Conservation (phyloP, 768 basidiomycete genomes). For the Kwoniella sp. region DNA sequence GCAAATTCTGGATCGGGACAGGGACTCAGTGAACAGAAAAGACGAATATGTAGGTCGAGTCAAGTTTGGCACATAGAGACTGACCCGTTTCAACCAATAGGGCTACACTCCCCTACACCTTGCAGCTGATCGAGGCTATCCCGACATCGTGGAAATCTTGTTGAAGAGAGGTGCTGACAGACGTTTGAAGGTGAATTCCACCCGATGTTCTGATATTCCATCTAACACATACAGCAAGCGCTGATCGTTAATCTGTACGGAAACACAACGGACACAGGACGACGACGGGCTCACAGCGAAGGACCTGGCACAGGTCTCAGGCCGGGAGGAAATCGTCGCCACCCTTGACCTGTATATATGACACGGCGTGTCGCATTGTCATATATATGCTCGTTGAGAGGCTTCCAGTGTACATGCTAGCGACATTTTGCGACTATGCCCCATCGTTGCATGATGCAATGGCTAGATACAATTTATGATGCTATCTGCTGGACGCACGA, state of each 20-base stretch:
- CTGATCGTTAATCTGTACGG: no score
- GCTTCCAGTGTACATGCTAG: no score
- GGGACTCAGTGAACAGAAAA: constrained; percentile 62
- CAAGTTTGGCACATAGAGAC: not conserved
- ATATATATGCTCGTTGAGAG: no score
- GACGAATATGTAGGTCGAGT: constrained; percentile 73
- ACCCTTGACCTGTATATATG: constrained; percentile 33
- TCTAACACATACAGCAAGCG: no score
- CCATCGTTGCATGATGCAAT: no score
- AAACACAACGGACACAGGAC: constrained; percentile 60
- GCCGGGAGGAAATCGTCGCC: constrained; percentile 63
- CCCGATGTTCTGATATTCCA: not conserved
- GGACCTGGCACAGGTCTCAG: constrained; percentile 67
- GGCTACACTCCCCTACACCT: constrained; percentile 86
- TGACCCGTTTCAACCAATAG: constrained; percentile 57
- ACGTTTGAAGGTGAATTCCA: constrained; percentile 63
- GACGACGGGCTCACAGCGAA: constrained; percentile 66
- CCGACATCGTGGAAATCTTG: constrained; percentile 64
- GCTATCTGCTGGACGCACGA: not conserved
- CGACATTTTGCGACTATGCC: no score
- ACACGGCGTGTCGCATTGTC: no score
- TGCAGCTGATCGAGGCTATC: constrained; percentile 78
- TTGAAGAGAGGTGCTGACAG: constrained; percentile 68
- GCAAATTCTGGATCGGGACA: constrained; percentile 57
- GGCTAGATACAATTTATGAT: no score